Evolutionary conservation across 352 stramenopile species (phyloP), one percentile per base, ranked within the genome.

Genomic region (Phytophthora pini): DNA sequence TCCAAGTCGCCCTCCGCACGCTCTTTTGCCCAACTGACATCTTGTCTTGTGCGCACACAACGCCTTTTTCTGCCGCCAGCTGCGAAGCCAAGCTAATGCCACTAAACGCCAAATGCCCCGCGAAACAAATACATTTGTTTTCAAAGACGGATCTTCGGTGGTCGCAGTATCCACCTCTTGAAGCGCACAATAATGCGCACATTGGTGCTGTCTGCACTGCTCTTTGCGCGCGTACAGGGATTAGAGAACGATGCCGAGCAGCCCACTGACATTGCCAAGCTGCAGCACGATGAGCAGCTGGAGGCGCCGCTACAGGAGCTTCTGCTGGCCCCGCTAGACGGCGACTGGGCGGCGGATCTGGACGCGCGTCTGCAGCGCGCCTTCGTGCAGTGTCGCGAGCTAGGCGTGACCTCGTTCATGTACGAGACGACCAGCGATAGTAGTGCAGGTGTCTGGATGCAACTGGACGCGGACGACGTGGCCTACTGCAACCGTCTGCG

Each of bases 401-500:
- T 76, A 3, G 67, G 50, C 13, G 44, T 69, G 27, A 61, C 61
- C 20, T 63, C 65, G 12, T 53, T 75, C 41, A 59, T 58, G 38
- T 61, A 74, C 22, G 57, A 67, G 26, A 32, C 32, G 38, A 39
- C 13, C 13, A 17, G 2, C 20, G 48, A 74, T 20, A 24, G 31
- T 7, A 41, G 15, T 15, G 26, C 31, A 22, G 43, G 71, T 20
- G 36, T 34, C 39, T 8, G 56, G 38, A 13, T 43, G 15, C 3
- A 41, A 11, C 53, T 65, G 53, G 59, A 61, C 20, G 58, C 48
- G 22, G 20, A 44, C 24, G 61, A 72, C 32, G 49, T 56, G 22
- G 41, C 11, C 44, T 82, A 80, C 56, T 92, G 84, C 65, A 68
- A 74, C 31, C 68, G 70, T 15, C 54, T 85, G 41, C 81, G 82